A percentile compares a stretch with the other conserved stretches of the same genome.
Evolutionary conservation across 2,329 filamentous ascomycete species (phyloP).

Genomic region (Hypoxylon sp.): DNA sequence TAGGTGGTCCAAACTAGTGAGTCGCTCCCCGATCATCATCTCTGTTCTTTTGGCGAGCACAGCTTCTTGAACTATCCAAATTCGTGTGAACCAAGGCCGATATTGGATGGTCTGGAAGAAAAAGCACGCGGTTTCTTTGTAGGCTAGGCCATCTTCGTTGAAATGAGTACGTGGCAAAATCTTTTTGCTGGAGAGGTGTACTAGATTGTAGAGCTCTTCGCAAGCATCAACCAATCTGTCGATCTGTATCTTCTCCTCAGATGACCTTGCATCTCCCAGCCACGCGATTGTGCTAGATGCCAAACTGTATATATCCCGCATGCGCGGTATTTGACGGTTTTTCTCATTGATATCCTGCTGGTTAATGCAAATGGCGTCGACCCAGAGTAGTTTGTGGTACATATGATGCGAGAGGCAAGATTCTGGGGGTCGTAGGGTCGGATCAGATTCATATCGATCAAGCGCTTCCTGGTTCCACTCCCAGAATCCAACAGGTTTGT

Average conservation of each 20-base stretch:
- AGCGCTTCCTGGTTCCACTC: background rate
- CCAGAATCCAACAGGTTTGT: background rate
- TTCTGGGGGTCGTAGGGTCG: background rate
- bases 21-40: constrained; percentile 3
- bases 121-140: background rate
- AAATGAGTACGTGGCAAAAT: too few species aligned
- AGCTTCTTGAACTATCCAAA: constrained; percentile 6
- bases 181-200: too few species aligned
- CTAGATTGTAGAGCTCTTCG: too few species aligned
- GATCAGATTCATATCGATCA: background rate
- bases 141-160: too few species aligned
- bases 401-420: background rate
- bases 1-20: background rate
- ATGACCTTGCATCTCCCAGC: background rate
- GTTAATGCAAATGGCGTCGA: constrained; percentile 4
- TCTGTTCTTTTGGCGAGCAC: background rate
- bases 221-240: background rate
- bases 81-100: constrained; percentile 1
- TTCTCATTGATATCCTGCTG: constrained; percentile 3
- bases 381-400: background rate
- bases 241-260: background rate
- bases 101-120: background rate
- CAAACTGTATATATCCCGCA: constrained; percentile 1
- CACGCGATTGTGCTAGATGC: background rate
- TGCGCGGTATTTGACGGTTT: constrained; percentile 1